Evolutionary conservation across 352 stramenopile genomes (phyloP).

Genomic region (Phytophthora agathidicida): DNA sequence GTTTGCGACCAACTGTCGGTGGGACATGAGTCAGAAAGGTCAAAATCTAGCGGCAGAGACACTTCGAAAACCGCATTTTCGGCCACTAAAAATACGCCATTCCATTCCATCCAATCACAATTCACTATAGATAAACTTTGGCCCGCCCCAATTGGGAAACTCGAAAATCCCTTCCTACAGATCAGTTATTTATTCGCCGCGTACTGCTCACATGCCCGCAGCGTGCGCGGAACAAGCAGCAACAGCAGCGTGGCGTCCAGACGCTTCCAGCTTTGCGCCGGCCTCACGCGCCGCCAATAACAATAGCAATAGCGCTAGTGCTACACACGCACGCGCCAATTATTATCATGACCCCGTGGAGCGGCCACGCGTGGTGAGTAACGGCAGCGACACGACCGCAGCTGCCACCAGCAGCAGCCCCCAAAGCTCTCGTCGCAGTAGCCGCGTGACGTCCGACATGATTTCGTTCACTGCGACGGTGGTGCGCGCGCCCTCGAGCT

Average conservation of each 20-base stretch:
- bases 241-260: slow-evolving; percentile 6
- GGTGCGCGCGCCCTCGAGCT: slow-evolving; percentile 17
- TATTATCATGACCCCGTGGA: neutral
- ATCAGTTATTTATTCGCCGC: slow-evolving; percentile 32
- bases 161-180: slow-evolving; percentile 2
- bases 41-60: slow-evolving; percentile 23
- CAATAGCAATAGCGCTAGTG: too few species aligned
- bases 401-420: slow-evolving; percentile 6
- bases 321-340: neutral
- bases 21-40: slow-evolving; percentile 14
- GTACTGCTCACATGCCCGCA: slow-evolving; percentile 9
- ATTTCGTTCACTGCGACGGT: slow-evolving; percentile 54
- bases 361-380: slow-evolving; percentile 17
- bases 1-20: slow-evolving; percentile 10
- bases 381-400: slow-evolving; percentile 26
- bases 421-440: neutral
- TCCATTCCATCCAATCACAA: slow-evolving; percentile 4
- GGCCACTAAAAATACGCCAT: neutral
- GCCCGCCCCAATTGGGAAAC: too few species aligned
- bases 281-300: too few species aligned
- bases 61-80: neutral
- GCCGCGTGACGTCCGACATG: slow-evolving; percentile 55
- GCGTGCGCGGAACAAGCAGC: neutral
- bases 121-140: too few species aligned
- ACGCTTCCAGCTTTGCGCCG: neutral